Evolutionary conservation across 2,329 filamentous ascomycete species (phyloP).

Genomic region (Venturia pyrina): DNA sequence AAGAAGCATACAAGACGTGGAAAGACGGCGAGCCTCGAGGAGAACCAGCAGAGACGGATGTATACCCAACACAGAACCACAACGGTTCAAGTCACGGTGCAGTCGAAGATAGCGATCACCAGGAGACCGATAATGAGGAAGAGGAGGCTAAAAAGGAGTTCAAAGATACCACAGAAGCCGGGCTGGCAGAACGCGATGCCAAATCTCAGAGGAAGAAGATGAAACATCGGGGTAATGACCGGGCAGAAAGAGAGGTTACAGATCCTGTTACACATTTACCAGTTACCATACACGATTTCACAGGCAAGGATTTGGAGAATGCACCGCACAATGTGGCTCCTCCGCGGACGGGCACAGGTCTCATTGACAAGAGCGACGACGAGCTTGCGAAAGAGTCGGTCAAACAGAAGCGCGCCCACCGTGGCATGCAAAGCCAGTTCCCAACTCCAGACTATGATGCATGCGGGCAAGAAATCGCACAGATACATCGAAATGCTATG

Average conservation of each 20-base stretch:
- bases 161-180: constrained; percentile 36
- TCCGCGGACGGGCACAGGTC: constrained; percentile 33
- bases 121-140: constrained; percentile 19
- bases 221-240: constrained; percentile 38
- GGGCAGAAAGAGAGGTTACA: constrained; percentile 51
- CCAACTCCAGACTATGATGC: constrained; percentile 42
- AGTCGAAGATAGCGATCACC: constrained; percentile 21
- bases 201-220: constrained; percentile 39
- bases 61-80: constrained; percentile 23
- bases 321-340: constrained; percentile 17
- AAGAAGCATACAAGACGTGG: constrained; percentile 25
- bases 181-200: constrained; percentile 27
- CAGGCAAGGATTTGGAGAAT: constrained; percentile 46
- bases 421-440: constrained; percentile 41
- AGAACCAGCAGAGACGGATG: constrained; percentile 19
- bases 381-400: constrained; percentile 32
- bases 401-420: constrained; percentile 32
- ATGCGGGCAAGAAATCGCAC: constrained; percentile 33
- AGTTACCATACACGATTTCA: constrained; percentile 58
- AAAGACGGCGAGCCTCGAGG: constrained; percentile 21
- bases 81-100: not conserved
- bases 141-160: constrained; percentile 19
- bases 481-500: constrained; percentile 33
- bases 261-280: constrained; percentile 65
- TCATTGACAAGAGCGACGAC: constrained; percentile 35